Base-by-base conservation (phyloP, 2,329 filamentous ascomycete species). In the Penicillium nordicum region DNA sequence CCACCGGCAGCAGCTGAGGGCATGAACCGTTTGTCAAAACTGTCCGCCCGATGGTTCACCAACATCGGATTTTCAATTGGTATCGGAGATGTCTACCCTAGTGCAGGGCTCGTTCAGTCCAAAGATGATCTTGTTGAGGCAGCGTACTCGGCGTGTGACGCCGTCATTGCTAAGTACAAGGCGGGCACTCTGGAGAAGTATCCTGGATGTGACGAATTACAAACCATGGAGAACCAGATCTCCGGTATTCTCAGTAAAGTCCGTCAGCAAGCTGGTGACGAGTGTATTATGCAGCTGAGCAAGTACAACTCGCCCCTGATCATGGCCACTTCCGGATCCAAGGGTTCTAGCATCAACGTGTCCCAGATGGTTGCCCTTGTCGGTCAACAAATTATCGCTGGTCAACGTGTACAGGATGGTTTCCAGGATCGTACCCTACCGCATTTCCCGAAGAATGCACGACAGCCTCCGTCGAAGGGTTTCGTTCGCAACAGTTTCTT, bases 401-500 rank as follows among this genome's bases (percentile, higher is more conserved):
- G 92, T 47, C 85, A 89, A 69, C 92, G 94, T 84, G 92, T 99
- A 32, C 84, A 90, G 43, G 91, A 99, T 75, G 94, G 94, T 7
- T 99, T 99, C 76, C 93, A 97, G 72, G 93, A 97, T 73, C 86
- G 94, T 67, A 97, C 88, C 55, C 76, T 99, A 52, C 94, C 94
- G 38, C 94, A 99, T 74, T 99, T 97, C 71, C 88, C 92, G 52
- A 97, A 97, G 74, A 92, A 94, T 65, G 87, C 91, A 51, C 88
- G 90, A 45, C 89, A 96, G 66, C 91, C 94, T n/a, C 88, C 91
- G 0, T 92, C 92, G 0, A 99, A 97, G 73, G 94, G 94, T 62
- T 99, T 99, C 78, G 93, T 99, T 47, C 85, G 87, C 59, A 97
- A 97, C 78, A 97, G 92, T 77, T 99, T 99, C 82, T 99, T 96